A percentile compares a stretch with the other conserved stretches of the same genome.
These are phyloP conservation scores for Raffaelea arxii DNA, from an alignment of 2,329 filamentous ascomycete genomes.

Conservation along the genomic window DNA sequence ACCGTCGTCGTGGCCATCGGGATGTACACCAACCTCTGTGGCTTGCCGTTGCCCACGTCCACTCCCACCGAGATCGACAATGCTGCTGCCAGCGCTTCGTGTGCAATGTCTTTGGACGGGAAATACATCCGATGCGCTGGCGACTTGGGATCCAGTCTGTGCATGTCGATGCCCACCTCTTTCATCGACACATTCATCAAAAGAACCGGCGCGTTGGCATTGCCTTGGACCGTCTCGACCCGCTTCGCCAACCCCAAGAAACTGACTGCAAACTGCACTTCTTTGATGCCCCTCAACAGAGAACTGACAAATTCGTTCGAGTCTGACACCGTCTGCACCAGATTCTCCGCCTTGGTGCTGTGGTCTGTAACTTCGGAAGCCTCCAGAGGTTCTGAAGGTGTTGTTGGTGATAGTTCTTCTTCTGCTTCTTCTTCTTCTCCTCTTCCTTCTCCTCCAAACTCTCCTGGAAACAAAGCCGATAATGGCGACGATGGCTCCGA, in stretches of 20 bases:
- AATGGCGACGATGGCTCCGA: constrained; percentile 54
- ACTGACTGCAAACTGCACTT: constrained; percentile 91
- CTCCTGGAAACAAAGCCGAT: too few relatives aligned
- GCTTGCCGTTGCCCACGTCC: constrained; percentile 78
- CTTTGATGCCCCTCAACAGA: constrained; percentile 83
- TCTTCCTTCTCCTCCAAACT: too few relatives aligned
- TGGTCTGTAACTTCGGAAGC: too few relatives aligned
- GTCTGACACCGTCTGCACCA: constrained; percentile 79
- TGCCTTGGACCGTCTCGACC: constrained; percentile 57
- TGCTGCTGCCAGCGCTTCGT: constrained; percentile 86
- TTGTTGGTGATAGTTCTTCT: too few relatives aligned
- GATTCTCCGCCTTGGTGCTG: constrained; percentile 41
- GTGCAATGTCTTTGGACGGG: constrained; percentile 80
- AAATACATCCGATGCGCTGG: constrained; percentile 99
- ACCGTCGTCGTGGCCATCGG: constrained; percentile 96
- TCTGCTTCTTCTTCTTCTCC: too few relatives aligned
- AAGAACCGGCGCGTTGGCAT: constrained; percentile 61
- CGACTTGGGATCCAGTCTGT: constrained; percentile 83
- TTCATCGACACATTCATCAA: constrained; percentile 83
- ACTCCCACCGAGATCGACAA: constrained; percentile 87
- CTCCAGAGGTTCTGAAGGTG: too few relatives aligned
- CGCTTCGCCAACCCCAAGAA: constrained; percentile 80
- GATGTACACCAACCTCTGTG: constrained; percentile 82
- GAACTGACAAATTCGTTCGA: constrained; percentile 89
- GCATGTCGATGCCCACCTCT: constrained; percentile 86